Evolutionary conservation across 2,329 filamentous ascomycete species (phyloP).

Genomic region (Didymella keratinophila): DNA sequence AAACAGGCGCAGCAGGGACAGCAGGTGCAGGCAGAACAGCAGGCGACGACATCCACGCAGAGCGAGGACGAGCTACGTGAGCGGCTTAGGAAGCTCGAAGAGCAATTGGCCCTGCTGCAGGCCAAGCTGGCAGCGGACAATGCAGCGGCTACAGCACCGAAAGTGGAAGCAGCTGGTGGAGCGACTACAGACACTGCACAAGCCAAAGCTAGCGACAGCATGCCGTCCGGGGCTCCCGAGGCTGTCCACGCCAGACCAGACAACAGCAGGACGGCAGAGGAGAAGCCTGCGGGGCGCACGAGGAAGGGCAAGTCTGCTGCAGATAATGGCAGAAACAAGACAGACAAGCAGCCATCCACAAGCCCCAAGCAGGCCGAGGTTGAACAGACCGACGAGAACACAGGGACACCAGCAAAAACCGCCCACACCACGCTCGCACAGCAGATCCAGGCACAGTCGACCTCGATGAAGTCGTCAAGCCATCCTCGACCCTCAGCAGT

Average conservation of each 20-base stretch:
- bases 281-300: neutral
- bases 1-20: neutral
- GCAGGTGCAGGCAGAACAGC: neutral
- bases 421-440: too few species aligned
- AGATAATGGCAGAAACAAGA: too few species aligned
- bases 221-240: neutral
- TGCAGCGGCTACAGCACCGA: neutral
- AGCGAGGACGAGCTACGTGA: slow-evolving; percentile 6
- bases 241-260: neutral
- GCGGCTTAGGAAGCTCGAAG: slow-evolving; percentile 3
- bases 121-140: neutral
- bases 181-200: too few species aligned
- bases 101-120: slow-evolving; percentile 9
- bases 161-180: neutral
- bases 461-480: neutral
- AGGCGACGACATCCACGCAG: neutral
- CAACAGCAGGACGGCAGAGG: neutral
- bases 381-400: neutral
- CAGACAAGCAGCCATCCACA: neutral
- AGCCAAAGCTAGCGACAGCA: neutral
- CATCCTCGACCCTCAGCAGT: neutral
- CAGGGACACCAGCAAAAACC: neutral
- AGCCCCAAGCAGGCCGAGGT: neutral
- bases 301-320: neutral
- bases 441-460: too few species aligned